These are phyloP conservation scores for Fusarium sp. DNA, from an alignment of 2,329 filamentous ascomycete genomes.

Conservation along the genomic window DNA sequence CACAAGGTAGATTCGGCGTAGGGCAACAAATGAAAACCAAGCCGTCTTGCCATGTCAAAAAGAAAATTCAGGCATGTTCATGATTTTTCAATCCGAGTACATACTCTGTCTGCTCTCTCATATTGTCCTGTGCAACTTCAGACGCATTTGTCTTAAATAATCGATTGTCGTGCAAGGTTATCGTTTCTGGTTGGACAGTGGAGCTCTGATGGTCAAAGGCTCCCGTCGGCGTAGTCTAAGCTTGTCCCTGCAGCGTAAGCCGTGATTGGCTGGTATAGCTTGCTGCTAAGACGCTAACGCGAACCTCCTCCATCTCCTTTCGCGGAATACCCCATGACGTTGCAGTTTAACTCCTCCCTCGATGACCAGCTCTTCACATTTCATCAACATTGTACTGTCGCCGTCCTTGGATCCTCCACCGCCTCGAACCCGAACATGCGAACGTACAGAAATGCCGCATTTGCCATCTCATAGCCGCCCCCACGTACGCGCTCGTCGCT, in stretches of 20 bases:
- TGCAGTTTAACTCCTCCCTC: slow-evolving; percentile 35
- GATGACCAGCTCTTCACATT: slow-evolving; percentile 25
- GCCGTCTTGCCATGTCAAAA: not conserved
- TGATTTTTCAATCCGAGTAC: not conserved
- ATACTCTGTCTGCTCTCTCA: not conserved
- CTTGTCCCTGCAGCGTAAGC: slow-evolving; percentile 31
- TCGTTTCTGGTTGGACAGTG: too few relatives aligned
- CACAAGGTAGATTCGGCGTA: not conserved
- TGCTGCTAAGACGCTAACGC: slow-evolving; percentile 37
- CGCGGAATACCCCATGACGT: slow-evolving; percentile 41
- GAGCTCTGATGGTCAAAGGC: too few relatives aligned
- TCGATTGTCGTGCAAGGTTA: not conserved
- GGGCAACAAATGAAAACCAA: not conserved
- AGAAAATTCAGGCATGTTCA: not conserved
- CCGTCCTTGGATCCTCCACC: not conserved
- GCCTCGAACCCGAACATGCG: slow-evolving; percentile 27
- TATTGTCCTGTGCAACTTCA: not conserved
- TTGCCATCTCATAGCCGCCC: slow-evolving; percentile 38
- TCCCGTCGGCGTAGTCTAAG: not conserved
- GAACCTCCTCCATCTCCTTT: slow-evolving; percentile 45
- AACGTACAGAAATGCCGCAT: slow-evolving; percentile 45
- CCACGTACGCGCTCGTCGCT: slow-evolving; percentile 43
- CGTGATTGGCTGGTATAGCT: slow-evolving; percentile 35
- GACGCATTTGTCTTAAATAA: slow-evolving; percentile 1
- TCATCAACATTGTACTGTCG: slow-evolving; percentile 18